Percentiles rank a stretch among this genome's conserved stretches.
Evolutionary conservation across 495 filamentous ascomycete genomes (phyloP).

Genomic region (Aspergillus hancockii): DNA sequence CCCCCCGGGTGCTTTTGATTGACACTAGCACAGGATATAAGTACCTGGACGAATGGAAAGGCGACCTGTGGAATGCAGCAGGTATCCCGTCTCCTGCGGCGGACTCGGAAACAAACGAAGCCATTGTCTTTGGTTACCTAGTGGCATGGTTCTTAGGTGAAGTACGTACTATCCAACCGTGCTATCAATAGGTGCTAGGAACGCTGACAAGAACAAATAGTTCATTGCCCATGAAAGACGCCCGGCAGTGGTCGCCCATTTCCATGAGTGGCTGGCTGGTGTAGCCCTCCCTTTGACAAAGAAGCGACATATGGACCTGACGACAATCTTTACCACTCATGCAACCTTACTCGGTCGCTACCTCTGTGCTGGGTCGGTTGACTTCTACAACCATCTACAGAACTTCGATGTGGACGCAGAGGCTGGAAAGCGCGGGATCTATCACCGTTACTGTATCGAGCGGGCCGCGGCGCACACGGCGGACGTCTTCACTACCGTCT

Average conservation of each 20-base stretch:
- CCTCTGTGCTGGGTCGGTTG: slow-evolving; percentile 93
- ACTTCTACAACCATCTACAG: slow-evolving; percentile 99
- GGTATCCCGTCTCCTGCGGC: slow-evolving; percentile 88
- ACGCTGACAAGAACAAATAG: slow-evolving; percentile 43
- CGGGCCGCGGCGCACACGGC: slow-evolving; percentile 85
- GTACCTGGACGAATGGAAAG: slow-evolving; percentile 95
- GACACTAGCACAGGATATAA: slow-evolving; percentile 90
- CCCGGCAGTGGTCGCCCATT: slow-evolving; percentile 92
- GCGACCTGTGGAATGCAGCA: slow-evolving; percentile 90
- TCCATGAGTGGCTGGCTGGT: slow-evolving; percentile 97
- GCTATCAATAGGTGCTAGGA: background rate
- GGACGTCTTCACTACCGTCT: slow-evolving; percentile 98
- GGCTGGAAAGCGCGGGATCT: slow-evolving; percentile 96
- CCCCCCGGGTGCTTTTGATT: slow-evolving; percentile 89
- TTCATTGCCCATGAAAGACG: slow-evolving; percentile 90
- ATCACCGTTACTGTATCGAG: slow-evolving; percentile 98
- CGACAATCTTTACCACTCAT: slow-evolving; percentile 98
- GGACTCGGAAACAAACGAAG: slow-evolving; percentile 95
- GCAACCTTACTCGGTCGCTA: slow-evolving; percentile 93
- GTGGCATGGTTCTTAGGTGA: slow-evolving; percentile 98
- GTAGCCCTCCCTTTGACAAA: slow-evolving; percentile 93
- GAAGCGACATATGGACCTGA: slow-evolving; percentile 92
- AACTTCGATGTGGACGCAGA: slow-evolving; percentile 96
- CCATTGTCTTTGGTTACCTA: slow-evolving; percentile 95
- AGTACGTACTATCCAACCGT: slow-evolving; percentile 51